phyloP scores from a whole-genome alignment of 345 rosid species.

The Gossypium sturtianum region DNA sequence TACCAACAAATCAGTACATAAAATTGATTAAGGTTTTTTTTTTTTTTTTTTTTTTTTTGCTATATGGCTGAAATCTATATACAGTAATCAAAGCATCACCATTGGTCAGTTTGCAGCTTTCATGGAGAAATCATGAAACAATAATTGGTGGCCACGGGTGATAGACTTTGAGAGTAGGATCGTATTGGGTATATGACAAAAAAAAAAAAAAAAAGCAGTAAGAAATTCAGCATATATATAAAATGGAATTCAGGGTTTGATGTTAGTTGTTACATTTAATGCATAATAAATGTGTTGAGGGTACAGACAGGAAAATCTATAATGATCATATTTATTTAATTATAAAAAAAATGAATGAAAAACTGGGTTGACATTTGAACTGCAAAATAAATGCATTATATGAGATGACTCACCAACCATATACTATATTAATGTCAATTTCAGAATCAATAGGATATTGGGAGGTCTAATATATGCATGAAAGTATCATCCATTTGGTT shows the following conservation, averaged over 20 bases:
- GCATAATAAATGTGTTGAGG: too few relatives aligned
- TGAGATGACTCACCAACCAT: not conserved
- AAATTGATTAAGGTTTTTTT: not conserved
- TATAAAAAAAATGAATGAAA: not conserved
- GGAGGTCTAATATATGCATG: not conserved
- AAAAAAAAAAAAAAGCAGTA: not conserved
- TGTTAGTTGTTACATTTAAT: too few relatives aligned
- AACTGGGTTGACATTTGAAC: conserved; percentile 6
- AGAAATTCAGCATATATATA: not conserved
- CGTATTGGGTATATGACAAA: not conserved
- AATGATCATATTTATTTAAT: not conserved
- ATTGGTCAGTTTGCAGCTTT: not conserved
- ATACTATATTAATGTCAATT: not conserved
- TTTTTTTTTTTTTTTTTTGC: not conserved
- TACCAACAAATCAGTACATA: not conserved
- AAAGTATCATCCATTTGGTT: not conserved
- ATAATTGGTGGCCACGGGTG: not conserved
- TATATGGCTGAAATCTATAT: not conserved
- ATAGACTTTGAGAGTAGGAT: not conserved
- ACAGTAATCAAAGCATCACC: not conserved
- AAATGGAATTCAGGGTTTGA: too few relatives aligned
- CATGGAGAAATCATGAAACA: not conserved
- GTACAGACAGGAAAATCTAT: not conserved
- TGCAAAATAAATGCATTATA: not conserved
- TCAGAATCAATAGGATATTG: not conserved